Conservation (phyloP, 306 rosid genomes). For the Spatholobus suberectus region DNA sequence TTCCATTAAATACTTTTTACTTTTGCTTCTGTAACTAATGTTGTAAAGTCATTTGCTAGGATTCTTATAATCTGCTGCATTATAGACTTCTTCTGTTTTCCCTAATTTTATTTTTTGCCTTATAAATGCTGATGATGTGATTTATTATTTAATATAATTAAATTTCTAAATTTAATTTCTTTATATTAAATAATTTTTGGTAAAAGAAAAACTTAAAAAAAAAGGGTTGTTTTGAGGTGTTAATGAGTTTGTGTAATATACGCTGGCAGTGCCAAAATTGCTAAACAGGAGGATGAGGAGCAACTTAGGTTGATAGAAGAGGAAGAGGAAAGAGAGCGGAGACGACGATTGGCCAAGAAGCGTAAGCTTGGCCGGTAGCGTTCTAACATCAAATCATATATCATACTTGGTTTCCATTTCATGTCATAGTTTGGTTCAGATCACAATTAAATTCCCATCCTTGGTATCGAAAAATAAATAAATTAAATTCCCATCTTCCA, state of each 20-base stretch:
- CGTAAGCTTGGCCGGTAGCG: conserved; percentile 43
- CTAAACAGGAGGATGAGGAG: conserved; percentile 71
- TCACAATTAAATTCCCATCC: conserved; percentile 24
- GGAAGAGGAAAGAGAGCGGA: conserved; percentile 58
- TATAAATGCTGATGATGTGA: background rate
- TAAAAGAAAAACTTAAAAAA: too few species aligned
- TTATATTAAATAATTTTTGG: too few species aligned
- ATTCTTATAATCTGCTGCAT: background rate
- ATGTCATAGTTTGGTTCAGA: conserved; percentile 26
- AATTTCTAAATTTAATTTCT: too few species aligned
- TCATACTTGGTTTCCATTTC: background rate
- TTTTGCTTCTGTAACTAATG: too few species aligned
- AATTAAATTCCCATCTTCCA: conserved; percentile 13
- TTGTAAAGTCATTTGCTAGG: too few species aligned
- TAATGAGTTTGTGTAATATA: conserved; percentile 13
- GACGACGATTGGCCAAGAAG: conserved; percentile 52
- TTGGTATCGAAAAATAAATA: too few species aligned
- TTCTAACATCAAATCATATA: background rate
- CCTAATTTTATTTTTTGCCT: background rate
- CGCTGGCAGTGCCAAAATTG: conserved; percentile 58
- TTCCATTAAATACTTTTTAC: too few species aligned
- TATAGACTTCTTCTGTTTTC: background rate
- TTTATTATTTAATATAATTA: too few species aligned
- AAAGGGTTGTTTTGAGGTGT: too few species aligned
- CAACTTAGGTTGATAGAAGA: conserved; percentile 57